These are phyloP conservation scores for Talaromyces sp. DNA, from an alignment of 2,329 filamentous ascomycete genomes.

Conservation along the genomic window DNA sequence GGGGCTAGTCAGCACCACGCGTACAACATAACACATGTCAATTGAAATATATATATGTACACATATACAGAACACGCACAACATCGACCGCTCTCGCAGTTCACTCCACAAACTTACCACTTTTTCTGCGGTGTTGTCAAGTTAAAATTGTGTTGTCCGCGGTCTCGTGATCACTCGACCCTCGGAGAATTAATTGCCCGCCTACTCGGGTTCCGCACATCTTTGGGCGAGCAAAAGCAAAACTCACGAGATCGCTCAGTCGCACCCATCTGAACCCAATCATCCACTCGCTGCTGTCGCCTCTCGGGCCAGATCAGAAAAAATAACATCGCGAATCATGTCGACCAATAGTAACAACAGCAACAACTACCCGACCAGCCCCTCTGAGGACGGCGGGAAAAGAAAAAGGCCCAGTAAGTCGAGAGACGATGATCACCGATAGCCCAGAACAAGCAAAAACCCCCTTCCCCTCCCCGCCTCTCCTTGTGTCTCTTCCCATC, in stretches of 20 bases:
- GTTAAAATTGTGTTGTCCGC: background rate
- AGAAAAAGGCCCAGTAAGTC: conserved; percentile 36
- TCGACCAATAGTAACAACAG: conserved; percentile 13
- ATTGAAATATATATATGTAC: background rate
- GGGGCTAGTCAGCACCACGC: background rate
- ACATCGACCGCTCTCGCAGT: background rate
- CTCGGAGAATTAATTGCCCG: background rate
- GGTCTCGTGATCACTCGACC: background rate
- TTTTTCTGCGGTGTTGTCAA: background rate
- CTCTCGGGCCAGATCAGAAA: background rate
- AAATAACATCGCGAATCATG: conserved; percentile 18
- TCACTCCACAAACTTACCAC: too few species aligned
- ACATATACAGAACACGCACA: background rate
- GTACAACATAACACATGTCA: background rate
- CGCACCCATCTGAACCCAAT: background rate
- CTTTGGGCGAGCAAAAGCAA: background rate
- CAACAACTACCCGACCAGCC: conserved; percentile 2
- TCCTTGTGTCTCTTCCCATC: conserved; percentile 4
- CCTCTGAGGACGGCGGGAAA: conserved; percentile 22
- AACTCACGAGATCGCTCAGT: background rate
- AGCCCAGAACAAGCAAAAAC: background rate
- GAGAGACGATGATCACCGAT: background rate
- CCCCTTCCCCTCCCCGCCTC: background rate
- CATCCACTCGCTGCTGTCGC: background rate
- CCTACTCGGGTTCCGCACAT: background rate